Evolutionary conservation across 75 land plant species (phyloP).

Genomic region (Pinus tabuliformis): DNA sequence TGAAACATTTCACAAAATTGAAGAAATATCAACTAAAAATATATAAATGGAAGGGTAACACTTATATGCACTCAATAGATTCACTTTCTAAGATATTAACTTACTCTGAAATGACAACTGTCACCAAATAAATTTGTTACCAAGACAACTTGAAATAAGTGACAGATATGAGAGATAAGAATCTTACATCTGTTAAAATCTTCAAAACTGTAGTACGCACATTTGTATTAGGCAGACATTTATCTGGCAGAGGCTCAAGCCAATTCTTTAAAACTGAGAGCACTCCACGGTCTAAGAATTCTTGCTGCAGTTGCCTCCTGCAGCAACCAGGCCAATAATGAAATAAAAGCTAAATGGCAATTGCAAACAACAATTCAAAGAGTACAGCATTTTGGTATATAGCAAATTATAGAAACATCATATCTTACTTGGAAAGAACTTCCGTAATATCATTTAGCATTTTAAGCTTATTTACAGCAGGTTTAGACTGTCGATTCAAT

Average conservation of each 20-base stretch:
- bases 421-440: constrained; percentile 82
- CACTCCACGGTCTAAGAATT: constrained; percentile 96
- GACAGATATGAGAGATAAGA: constrained; percentile 18
- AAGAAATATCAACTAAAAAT: background rate
- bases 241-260: constrained; percentile 99
- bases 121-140: background rate
- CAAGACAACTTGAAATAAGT: background rate
- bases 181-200: constrained; percentile 82
- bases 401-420: background rate
- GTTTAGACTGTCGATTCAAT: constrained; percentile 75
- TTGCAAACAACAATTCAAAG: background rate
- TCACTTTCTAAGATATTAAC: background rate
- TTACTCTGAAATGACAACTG: background rate
- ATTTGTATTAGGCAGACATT: constrained; percentile 95
- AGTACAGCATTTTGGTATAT: background rate
- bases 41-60: background rate
- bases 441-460: constrained; percentile 77
- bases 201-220: constrained; percentile 78
- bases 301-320: constrained; percentile 94
- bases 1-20: too few relatives aligned
- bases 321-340: constrained; percentile 3
- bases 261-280: constrained; percentile 77
- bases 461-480: constrained; percentile 91
- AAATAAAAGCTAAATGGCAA: background rate
- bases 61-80: background rate